Conservation (phyloP, 2,329 filamentous ascomycete genomes). For the Stenocarpella maydis region DNA sequence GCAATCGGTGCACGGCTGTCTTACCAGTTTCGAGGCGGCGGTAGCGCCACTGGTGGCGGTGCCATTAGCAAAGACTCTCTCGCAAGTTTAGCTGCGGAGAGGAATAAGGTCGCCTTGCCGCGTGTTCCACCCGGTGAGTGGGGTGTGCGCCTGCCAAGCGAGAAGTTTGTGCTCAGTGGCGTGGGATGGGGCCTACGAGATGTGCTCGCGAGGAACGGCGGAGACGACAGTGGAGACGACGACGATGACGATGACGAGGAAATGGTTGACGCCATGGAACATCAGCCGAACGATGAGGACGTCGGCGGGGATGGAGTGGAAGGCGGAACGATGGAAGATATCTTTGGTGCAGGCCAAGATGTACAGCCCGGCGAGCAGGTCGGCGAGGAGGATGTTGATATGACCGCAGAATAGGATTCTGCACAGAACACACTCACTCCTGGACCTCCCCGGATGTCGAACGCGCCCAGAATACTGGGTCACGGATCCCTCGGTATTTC, state of each 20-base stretch:
- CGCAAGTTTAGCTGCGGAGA: constrained; percentile 74
- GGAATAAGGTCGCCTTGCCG: constrained; percentile 73
- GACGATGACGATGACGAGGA: constrained; percentile 50
- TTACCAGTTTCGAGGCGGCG: constrained; percentile 71
- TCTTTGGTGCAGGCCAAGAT: constrained; percentile 46
- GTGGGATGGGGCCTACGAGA: constrained; percentile 71
- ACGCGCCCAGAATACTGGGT: neutral
- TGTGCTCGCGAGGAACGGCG: constrained; percentile 61
- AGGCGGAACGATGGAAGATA: constrained; percentile 61
- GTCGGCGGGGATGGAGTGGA: constrained; percentile 58
- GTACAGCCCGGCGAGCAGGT: constrained; percentile 27
- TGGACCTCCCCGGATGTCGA: neutral
- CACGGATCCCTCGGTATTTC: too few relatives aligned
- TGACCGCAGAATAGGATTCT: constrained; percentile 43
- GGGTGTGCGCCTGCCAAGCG: constrained; percentile 71
- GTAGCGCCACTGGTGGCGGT: constrained; percentile 53
- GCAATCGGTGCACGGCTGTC: constrained; percentile 74
- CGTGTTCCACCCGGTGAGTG: constrained; percentile 71
- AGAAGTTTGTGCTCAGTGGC: constrained; percentile 73
- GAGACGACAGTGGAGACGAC: constrained; percentile 50
- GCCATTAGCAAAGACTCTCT: constrained; percentile 78
- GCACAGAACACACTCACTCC: neutral
- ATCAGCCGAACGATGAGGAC: constrained; percentile 47
- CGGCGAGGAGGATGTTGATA: constrained; percentile 46
- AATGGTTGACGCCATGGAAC: constrained; percentile 58